These are phyloP conservation scores for Suhomyces faveliae DNA, from an alignment of 805 yeast species.

Conservation along the genomic window DNA sequence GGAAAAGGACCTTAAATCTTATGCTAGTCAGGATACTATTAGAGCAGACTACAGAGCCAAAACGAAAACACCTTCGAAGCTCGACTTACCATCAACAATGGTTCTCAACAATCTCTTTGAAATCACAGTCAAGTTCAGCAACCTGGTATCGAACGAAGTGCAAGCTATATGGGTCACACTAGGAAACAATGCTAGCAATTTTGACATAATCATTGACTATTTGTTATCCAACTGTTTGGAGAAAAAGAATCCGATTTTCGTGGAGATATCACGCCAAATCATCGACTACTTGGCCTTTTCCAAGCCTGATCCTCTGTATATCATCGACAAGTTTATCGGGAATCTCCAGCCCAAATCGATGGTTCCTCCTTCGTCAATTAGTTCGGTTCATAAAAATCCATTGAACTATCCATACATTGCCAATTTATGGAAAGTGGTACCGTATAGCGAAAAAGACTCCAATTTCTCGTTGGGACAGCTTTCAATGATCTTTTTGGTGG, in stretches of 20 bases:
- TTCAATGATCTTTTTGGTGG: conserved; percentile 81
- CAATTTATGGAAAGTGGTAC: conserved; percentile 57
- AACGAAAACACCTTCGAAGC: background rate
- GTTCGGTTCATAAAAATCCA: background rate
- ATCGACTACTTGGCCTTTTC: conserved; percentile 69
- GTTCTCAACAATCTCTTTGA: conserved; percentile 79
- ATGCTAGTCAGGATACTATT: background rate
- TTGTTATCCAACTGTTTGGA: conserved; percentile 66
- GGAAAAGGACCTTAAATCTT: background rate
- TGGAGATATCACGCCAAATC: conserved; percentile 77
- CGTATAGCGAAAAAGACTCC: conserved; percentile 59
- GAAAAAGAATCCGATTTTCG: conserved; percentile 68
- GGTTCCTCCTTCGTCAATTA: conserved; percentile 59
- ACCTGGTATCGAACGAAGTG: conserved; percentile 76
- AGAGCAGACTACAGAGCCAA: background rate
- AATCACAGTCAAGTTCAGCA: conserved; percentile 75
- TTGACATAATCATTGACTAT: conserved; percentile 68
- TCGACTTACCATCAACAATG: conserved; percentile 47
- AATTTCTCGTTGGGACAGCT: conserved; percentile 86
- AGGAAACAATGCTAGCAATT: conserved; percentile 72
- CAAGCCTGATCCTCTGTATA: conserved; percentile 44
- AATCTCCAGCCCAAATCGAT: conserved; percentile 81
- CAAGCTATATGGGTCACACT: conserved; percentile 95
- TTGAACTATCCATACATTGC: conserved; percentile 71
- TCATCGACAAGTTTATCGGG: conserved; percentile 60